Base-by-base conservation (phyloP, 2,329 filamentous ascomycete species). In the Aspergillus luchuensis region DNA sequence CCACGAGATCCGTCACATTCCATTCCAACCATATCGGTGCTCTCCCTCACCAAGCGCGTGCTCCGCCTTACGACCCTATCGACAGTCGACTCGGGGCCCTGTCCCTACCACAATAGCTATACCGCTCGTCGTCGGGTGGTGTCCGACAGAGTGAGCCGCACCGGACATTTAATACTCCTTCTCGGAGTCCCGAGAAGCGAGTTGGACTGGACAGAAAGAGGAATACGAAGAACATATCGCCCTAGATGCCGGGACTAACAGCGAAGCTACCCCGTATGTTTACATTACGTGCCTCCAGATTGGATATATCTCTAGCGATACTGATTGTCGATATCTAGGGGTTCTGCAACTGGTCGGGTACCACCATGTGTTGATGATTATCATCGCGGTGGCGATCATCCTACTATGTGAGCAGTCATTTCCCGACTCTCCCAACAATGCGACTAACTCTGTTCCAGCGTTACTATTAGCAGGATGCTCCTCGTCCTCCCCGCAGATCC, bases 391-490 rank as follows among this genome's bases (percentile, higher is more conserved):
- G 61, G 87, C 93, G 49, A 97, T 99, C 72, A 96, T 99, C 77
- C 82, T 99, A 74, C 84, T 99, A 67, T 98, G 93, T 97, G 83
- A 81, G 92, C 85, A 10, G 17, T 11, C 10, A 48, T 41, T 30
- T 41, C 23, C 8, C 17, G n/a, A 30, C 25, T 21, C 33, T 11
- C 50, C 25, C 8, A 52, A 60, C 62, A 67, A 64, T 67, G 58
- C 39, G 33, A 56, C 68, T 72, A 62, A 67, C 61, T 21, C 11
- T 1, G 60, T 67, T 57, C 66, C 64, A 97, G 93, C 95, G 70
- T 86, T 99, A 66, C 81, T 99, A 71, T 83, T 99, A 68, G 94
- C 95, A 72, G 95, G 95, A 71, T 99, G 95, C 79, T 98, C 95
- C 4, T 98, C 94, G 8, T 97, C 94, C 43, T 97, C 94, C 55